Evolutionary conservation across 2,329 filamentous ascomycete genomes (phyloP), one percentile per base, ranked within the genome.

Genomic region (Fusarium oxysporum): DNA sequence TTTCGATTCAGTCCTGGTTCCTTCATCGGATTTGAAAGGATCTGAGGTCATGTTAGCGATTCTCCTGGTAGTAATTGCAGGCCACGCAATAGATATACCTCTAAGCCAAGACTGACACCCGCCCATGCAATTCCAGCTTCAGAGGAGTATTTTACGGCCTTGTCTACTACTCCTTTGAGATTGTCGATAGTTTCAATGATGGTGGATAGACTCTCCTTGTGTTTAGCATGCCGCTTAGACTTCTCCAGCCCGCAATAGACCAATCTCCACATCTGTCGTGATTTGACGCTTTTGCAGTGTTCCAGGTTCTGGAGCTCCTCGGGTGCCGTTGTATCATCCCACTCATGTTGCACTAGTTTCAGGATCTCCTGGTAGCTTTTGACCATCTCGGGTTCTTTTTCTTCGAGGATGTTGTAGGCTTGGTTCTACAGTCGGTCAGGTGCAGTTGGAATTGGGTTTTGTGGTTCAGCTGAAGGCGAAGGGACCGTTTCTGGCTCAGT

Each of bases 1-100:
- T 32, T 23, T 1, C 45, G 21, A 13, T 50, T 32, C 0, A 50
- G 5, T 0, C 21, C 28, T 9, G 45, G 45, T 0, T 50, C 28
- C 10, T 50, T 50, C 45, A 50, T 50, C 0, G 45, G 45, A 13
- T 50, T 50, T 0, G 45, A 32, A 0, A 50, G 21, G 0, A 50
- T 50, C 28, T 32, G 3, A 9, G 1, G 1, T 32, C 14, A 1
- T n/a, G 4, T 48, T 8, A 17, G 21, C 3, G 4, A 48, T 2
- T n/a, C 0, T n/a, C 3, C 14, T 0, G 2, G 0, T 1, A 8
- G 28, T 17, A n/a, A n/a, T 6, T n/a, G 0, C 0, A 28, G 5
- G 11, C 12, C 13, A n/a, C 6, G 21, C 13, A 41, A 16, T 21
- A 14, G 17, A 45, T 5, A 5, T 32, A 32, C 45, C 10, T 50